phyloP scores from a whole-genome alignment of 176 grass and related monocot genomes.

The Eremochloa ophiuroides region DNA sequence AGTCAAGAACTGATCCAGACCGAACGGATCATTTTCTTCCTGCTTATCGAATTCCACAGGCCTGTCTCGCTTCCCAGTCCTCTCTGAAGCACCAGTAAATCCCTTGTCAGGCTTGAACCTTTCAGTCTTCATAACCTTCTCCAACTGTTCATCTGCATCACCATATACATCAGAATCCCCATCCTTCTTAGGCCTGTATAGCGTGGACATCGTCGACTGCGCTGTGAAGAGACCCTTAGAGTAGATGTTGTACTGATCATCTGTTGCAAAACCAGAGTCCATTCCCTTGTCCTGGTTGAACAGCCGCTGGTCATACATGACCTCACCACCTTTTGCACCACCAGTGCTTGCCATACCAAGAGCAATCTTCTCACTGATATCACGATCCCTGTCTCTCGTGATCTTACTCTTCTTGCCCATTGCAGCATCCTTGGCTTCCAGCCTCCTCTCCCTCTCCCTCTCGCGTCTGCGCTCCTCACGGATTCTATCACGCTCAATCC shows the following conservation, averaged over 20 bases:
- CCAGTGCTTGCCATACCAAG: slow-evolving; percentile 85
- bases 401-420: slow-evolving; percentile 90
- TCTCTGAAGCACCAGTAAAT: slow-evolving; percentile 71
- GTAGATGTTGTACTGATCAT: slow-evolving; percentile 93
- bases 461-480: slow-evolving; percentile 80
- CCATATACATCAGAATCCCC: slow-evolving; percentile 87
- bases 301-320: slow-evolving; percentile 97
- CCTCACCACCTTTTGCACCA: slow-evolving; percentile 60
- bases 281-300: slow-evolving; percentile 99
- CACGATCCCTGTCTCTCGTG: slow-evolving; percentile 87
- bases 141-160: slow-evolving; percentile 70
- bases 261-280: slow-evolving; percentile 87
- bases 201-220: slow-evolving; percentile 60
- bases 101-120: slow-evolving; percentile 90
- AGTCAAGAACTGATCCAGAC: slow-evolving; percentile 95
- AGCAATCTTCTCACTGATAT: slow-evolving; percentile 93
- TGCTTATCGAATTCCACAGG: slow-evolving; percentile 91
- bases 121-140: slow-evolving; percentile 86
- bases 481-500: slow-evolving; percentile 87
- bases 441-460: slow-evolving; percentile 88
- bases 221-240: slow-evolving; percentile 83
- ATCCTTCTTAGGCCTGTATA: slow-evolving; percentile 95
- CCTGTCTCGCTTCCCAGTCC: slow-evolving; percentile 76
- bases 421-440: slow-evolving; percentile 81
- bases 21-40: slow-evolving; percentile 88